These are phyloP conservation scores for Ceratorhiza oryzae-sativae DNA, from an alignment of 1,284 basidiomycete species.

Conservation along the genomic window DNA sequence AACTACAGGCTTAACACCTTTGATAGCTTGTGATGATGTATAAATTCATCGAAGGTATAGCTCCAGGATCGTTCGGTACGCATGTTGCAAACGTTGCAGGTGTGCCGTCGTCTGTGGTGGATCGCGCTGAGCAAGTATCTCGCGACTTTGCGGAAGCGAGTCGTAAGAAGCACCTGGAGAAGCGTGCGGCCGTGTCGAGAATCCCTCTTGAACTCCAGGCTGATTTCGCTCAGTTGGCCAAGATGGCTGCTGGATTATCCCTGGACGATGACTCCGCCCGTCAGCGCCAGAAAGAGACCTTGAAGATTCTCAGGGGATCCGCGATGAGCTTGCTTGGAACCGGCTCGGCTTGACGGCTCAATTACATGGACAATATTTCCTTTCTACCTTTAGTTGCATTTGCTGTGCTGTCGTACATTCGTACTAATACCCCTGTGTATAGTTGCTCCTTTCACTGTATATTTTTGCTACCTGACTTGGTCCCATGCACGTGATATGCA, in stretches of 20 bases:
- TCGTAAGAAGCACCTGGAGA: constrained; percentile 75
- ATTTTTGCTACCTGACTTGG: constrained; percentile 3
- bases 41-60: constrained; percentile 88
- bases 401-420: constrained; percentile 9
- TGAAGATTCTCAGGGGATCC: constrained; percentile 62
- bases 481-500: constrained; percentile 10
- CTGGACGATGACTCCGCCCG: constrained; percentile 63
- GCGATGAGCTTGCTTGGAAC: constrained; percentile 45
- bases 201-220: constrained; percentile 83
- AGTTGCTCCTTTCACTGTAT: constrained; percentile 10
- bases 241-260: constrained; percentile 46
- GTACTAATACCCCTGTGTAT: constrained; percentile 9
- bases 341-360: neutral
- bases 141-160: constrained; percentile 87
- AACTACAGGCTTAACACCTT: neutral
- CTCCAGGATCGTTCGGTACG: constrained; percentile 91
- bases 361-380: neutral
- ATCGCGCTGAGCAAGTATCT: constrained; percentile 86
- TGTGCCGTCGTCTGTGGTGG: constrained; percentile 80
- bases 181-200: constrained; percentile 60
- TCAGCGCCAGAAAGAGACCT: constrained; percentile 56
- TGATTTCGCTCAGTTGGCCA: constrained; percentile 80
- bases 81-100: constrained; percentile 89
- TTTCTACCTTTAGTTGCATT: neutral
- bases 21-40: constrained; percentile 87